Base-by-base conservation (phyloP, 169 alveolate genomes). In the Cryptosporidium bovis region DNA sequence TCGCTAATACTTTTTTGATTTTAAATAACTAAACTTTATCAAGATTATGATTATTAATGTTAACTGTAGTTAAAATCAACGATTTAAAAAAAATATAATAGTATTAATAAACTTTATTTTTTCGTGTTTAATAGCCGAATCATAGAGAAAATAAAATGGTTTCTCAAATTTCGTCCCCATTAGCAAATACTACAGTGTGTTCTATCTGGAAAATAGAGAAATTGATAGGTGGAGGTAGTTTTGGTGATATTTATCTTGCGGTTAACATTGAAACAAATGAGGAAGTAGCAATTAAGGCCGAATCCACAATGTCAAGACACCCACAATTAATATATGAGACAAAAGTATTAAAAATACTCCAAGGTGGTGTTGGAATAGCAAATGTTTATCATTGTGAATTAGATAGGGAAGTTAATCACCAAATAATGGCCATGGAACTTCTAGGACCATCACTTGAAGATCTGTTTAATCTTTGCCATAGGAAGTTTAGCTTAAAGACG, bases 391-490 rank as follows among this genome's bases (percentile, higher is more conserved):
- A 82, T 31, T 90, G 90, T 82, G 91, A 82, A 69, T 83, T 84
- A 48, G 93, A 83, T 65, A 77, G 83, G 5, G 82, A 66, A 24
- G 71, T 77, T 7, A 77, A 77, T 44, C 90, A 82, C 83, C 92
- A 92, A 65, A 83, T 93, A 51, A 90, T 93, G 94, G 96, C 92
- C 33, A 93, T 92, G 96, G 96, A 93, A 65, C 66, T 92, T 68
- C 89, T 93, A 46, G 96, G 96, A 29, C 96, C 96, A 0, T 90
- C 94, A 34, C 56, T 93, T 36, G 96, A 93, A 83, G 96, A 93
- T 64, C 69, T 91, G 51, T 77, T 77, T 36, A 77, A 77, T 56
- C 34, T 77, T 5, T 77, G 87, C 29, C 87, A 77, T 60, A 29
- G 87, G 8, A 56, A 71, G 48, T 77, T 77, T 40, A 60, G 64